Base-by-base conservation (phyloP, 305 asterid genomes). In the Plantago coronopus region DNA sequence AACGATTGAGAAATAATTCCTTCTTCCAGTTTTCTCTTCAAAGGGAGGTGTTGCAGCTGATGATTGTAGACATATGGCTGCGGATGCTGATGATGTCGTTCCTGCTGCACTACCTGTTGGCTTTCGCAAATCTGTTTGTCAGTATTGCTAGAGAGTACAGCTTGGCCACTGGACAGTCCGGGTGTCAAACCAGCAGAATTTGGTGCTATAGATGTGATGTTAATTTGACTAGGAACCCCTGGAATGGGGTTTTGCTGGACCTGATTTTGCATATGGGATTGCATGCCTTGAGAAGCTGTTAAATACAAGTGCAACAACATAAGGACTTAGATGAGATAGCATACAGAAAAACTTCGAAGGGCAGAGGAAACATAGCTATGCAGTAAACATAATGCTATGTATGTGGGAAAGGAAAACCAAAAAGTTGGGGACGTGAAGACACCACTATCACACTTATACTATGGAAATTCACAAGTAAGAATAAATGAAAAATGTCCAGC, bases 11-110 rank as follows among this genome's bases (percentile, higher is more conserved):
- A 66, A 20, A 75, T 73, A 63, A 63, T 80, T 67, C 87, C 95
- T 50, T 75, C 89, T 71, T 75, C 91, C 48, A 84, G 65, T 63
- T 88, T 91, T 65, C 79, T 95, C 76, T 86, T 86, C 71, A 81
- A 68, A 68, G 76, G 60, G 43, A 78, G 97, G 25, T 77, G 88
- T 54, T 80, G 98, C 8, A 78, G 67, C 72, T 86, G 98, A 83
- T 82, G 95, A 63, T 84, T 91, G 76, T 81, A 88, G 22, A 77
- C 76, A 83, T 82, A 79, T 17, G 72, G 83, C 75, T 82, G 94
- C 37, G 95, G 48, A 70, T 69, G 79, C 81, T 86, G 88, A 76
- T 79, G 97, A 4, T 58, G 50, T 42, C 78, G 84, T 62, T 86
- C 97, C 70, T 79, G 96, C 38, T 75, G 69, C 42, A 62, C 85